Conservation (phyloP, 106 monocot species). For the Dioscorea zingiberensis region DNA sequence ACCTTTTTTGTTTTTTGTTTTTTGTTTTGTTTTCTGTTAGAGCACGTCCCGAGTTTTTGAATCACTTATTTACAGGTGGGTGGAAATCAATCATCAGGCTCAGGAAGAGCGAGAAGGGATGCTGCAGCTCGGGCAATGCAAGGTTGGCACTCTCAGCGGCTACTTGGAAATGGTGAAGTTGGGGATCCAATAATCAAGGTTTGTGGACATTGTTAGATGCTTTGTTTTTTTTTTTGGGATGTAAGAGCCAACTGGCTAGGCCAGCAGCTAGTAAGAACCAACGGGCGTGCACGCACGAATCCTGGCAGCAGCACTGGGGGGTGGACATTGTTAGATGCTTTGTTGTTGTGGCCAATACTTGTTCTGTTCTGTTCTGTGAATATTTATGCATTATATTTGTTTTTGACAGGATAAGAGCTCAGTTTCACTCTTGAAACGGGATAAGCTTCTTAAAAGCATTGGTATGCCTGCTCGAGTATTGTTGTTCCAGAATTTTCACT, state of each 20-base stretch:
- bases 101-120: conserved; percentile 12
- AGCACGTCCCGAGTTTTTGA: too few species aligned
- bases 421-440: conserved; percentile 42
- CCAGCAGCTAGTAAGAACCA: too few species aligned
- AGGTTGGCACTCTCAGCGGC: conserved; percentile 23
- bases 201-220: not conserved
- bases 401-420: conserved; percentile 45
- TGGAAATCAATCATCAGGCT: conserved; percentile 16
- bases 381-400: not conserved
- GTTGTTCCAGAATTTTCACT: not conserved
- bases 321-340: too few species aligned
- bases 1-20: not conserved
- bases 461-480: conserved; percentile 19
- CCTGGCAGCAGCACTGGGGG: too few species aligned
- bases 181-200: conserved; percentile 13
- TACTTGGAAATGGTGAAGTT: conserved; percentile 10
- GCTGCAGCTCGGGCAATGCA: conserved; percentile 16
- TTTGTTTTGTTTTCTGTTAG: not conserved
- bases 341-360: too few species aligned
- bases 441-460: conserved; percentile 61
- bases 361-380: too few species aligned
- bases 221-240: too few species aligned
- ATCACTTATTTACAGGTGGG: not conserved
- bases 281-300: too few species aligned
- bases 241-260: too few species aligned